These are phyloP conservation scores for Colletotrichum orchidophilum DNA, from an alignment of 2,329 filamentous ascomycete species.

Conservation along the genomic window DNA sequence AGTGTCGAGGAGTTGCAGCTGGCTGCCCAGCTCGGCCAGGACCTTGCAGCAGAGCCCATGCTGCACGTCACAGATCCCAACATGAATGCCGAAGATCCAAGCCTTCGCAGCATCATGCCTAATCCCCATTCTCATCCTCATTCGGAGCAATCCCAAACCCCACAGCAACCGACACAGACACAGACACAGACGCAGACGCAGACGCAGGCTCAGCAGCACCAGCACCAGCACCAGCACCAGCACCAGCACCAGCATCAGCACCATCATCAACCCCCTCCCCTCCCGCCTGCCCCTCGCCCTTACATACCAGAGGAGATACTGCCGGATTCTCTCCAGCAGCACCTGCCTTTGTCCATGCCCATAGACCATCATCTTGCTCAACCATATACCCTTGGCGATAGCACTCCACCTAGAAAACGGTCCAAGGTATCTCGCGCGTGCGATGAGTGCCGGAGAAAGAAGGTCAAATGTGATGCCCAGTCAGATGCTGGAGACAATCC, in stretches of 20 bases:
- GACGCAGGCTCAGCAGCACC: conserved; percentile 28
- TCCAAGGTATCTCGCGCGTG: conserved; percentile 90
- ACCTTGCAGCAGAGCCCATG: conserved; percentile 57
- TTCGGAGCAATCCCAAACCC: conserved; percentile 29
- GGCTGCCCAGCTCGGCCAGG: conserved; percentile 66
- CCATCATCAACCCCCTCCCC: neutral
- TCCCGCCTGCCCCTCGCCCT: conserved; percentile 36
- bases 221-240: conserved; percentile 29
- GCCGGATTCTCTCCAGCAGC: conserved; percentile 46
- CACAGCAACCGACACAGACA: conserved; percentile 27
- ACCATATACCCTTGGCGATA: conserved; percentile 59
- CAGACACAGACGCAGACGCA: conserved; percentile 25
- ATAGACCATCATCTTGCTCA: conserved; percentile 48
- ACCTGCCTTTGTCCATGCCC: conserved; percentile 39
- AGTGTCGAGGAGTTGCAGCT: conserved; percentile 67
- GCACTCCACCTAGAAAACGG: conserved; percentile 76
- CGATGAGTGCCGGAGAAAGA: conserved; percentile 89
- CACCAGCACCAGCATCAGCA: conserved; percentile 33
- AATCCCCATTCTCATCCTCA: conserved; percentile 45
- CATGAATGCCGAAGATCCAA: conserved; percentile 54
- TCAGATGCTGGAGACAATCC: conserved; percentile 77
- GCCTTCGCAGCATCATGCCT: conserved; percentile 55
- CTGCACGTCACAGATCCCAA: conserved; percentile 58
- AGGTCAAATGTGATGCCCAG: conserved; percentile 87
- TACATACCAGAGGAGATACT: conserved; percentile 50